Evolutionary conservation across 352 stramenopile genomes (phyloP).

Genomic region (Phytophthora pini): DNA sequence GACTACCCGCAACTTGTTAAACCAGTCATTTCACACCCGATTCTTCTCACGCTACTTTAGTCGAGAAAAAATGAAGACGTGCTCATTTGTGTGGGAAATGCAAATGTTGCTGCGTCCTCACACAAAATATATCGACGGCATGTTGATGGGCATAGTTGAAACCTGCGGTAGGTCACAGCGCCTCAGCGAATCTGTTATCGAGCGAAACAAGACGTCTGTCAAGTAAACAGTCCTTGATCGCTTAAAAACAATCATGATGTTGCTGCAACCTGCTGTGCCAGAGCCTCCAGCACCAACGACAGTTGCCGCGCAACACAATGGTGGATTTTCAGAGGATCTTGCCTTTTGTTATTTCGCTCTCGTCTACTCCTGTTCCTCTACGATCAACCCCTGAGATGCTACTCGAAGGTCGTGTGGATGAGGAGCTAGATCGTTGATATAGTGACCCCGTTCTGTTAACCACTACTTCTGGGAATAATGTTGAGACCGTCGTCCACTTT

Average conservation of each 20-base stretch:
- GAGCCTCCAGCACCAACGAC: not conserved
- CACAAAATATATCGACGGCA: not conserved
- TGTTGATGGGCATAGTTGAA: not conserved
- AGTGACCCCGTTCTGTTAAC: not conserved
- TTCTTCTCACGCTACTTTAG: not conserved
- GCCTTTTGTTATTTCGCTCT: not conserved
- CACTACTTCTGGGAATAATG: not conserved
- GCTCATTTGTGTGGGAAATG: conserved; percentile 1
- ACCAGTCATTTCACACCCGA: not conserved
- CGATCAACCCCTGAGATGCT: not conserved
- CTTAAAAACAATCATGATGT: not conserved
- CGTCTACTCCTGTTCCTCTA: not conserved
- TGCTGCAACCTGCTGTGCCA: not conserved
- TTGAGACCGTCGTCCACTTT: conserved; percentile 3
- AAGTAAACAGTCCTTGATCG: not conserved
- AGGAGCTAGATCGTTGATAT: not conserved
- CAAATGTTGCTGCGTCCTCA: not conserved
- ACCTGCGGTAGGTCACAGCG: not conserved
- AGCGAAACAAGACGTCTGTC: not conserved
- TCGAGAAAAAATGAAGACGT: not conserved
- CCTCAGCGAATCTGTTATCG: not conserved
- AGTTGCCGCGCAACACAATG: not conserved
- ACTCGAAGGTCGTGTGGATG: not conserved
- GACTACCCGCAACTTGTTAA: not conserved
- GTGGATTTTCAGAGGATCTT: not conserved